Evolutionary conservation across 345 rosid genomes (phyloP), one percentile per base, ranked within the genome.

Genomic region (Citrus australasica): DNA sequence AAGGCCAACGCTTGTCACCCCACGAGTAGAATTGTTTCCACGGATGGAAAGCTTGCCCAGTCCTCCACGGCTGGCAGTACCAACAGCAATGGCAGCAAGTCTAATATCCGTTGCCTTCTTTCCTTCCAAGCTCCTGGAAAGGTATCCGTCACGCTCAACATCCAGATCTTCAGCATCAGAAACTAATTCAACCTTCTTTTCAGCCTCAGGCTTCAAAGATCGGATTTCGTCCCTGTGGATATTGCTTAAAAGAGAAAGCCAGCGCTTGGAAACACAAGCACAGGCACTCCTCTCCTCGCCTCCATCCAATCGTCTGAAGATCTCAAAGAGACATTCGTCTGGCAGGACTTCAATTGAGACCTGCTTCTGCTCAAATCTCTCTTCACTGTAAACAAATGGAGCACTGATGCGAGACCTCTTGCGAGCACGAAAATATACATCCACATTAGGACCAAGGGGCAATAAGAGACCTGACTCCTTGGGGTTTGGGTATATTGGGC

Each of bases 261-360:
- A 96, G 10, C 84, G 93, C 88, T 90, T 94, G 2, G 99, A 96
- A 73, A 94, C 98, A 69, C 89, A 87, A 64, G 98, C 95, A 33
- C 90, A 89, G 61, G 89, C 87, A 82, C 92, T 90, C 88, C 94
- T 89, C 86, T 92, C 99, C 78, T 86, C 84, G 4, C 92, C 87
- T 48, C 92, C 93, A 67, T 90, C 79, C 83, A 96, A 75, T 27
- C 95, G 88, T 61, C 97, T 84, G 75, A 96, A 83, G 83, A 96
- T 91, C 87, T 96, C 99, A 55, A 92, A 94, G 66, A 96, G 89
- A 78, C 99, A 96, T 83, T 96, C 99, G 46, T 96, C 98, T 0
- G 98, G 99, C 2, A 96, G 88, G 67, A 87, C 89, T 27, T 97
- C 97, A 9, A 97, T 85, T 3, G 95, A 90, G 79, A 89, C 77